A percentile compares a stretch with the other conserved stretches of the same genome.
Conservation (phyloP, 495 filamentous ascomycete genomes). For the Aspergillus affinis region DNA sequence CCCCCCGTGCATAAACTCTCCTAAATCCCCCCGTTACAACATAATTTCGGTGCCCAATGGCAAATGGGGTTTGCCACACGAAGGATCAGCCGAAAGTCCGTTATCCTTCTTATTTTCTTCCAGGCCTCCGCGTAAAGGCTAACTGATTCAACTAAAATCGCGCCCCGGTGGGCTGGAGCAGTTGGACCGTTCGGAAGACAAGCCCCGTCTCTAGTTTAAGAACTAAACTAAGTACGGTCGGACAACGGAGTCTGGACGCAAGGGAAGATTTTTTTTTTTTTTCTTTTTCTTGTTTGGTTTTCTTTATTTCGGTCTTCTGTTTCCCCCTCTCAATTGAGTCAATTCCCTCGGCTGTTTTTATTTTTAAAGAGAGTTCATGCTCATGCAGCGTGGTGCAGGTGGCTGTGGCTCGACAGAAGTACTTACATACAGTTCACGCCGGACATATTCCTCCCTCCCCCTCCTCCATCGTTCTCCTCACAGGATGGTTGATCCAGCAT, state of each 20-base stretch:
- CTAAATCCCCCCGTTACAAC: not conserved
- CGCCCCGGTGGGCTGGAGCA: not conserved
- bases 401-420: not conserved
- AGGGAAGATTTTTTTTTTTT: not conserved
- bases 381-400: not conserved
- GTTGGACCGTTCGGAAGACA: not conserved
- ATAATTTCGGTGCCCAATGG: not conserved
- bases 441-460: not conserved
- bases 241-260: not conserved
- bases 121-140: not conserved
- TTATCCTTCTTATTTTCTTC: not conserved
- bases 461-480: not conserved
- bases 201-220: not conserved
- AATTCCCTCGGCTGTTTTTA: no score
- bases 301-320: no score
- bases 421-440: not conserved
- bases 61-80: not conserved
- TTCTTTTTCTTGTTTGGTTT: no score
- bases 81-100: not conserved
- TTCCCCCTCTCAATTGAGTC: no score
- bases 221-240: not conserved
- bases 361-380: not conserved
- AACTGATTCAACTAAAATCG: no score
- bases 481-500: not conserved
- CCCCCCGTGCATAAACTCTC: not conserved